Percentiles rank a stretch among this genome's conserved stretches.
Conservation (phyloP, 2,329 filamentous ascomycete genomes). For the Ceratocystis alfenasii region DNA sequence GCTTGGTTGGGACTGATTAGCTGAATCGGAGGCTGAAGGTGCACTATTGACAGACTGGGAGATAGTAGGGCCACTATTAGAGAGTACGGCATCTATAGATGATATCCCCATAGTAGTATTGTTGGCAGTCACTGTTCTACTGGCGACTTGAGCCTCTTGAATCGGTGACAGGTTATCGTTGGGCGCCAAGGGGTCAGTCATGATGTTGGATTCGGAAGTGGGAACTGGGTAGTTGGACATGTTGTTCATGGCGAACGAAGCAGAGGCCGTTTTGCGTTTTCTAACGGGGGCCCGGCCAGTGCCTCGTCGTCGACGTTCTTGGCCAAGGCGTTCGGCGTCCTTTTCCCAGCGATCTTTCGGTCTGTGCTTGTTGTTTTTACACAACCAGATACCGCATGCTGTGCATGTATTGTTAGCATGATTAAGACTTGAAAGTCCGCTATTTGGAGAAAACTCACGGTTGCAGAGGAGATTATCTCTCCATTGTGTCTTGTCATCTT, state of each 20-base stretch:
- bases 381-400: slow-evolving; percentile 89
- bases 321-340: slow-evolving; percentile 40
- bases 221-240: slow-evolving; percentile 33
- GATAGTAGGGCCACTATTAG: neutral
- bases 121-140: slow-evolving; percentile 4
- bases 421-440: slow-evolving; percentile 22
- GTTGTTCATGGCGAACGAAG: slow-evolving; percentile 25
- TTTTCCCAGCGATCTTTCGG: slow-evolving; percentile 75
- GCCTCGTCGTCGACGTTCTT: slow-evolving; percentile 40
- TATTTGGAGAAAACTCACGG: slow-evolving; percentile 42
- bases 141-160: slow-evolving; percentile 15
- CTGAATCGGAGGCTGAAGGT: slow-evolving; percentile 22
- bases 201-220: slow-evolving; percentile 43
- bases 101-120: neutral
- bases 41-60: slow-evolving; percentile 15
- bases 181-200: slow-evolving; percentile 42
- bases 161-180: slow-evolving; percentile 28
- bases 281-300: slow-evolving; percentile 33
- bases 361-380: slow-evolving; percentile 74
- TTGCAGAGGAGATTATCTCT: slow-evolving; percentile 74
- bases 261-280: slow-evolving; percentile 37
- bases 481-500: slow-evolving; percentile 56
- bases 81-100: neutral
- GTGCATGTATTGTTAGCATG: slow-evolving; percentile 27
- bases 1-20: slow-evolving; percentile 4